Evolutionary conservation across 306 rosid genomes (phyloP).

Genomic region (Castanospermum australe): DNA sequence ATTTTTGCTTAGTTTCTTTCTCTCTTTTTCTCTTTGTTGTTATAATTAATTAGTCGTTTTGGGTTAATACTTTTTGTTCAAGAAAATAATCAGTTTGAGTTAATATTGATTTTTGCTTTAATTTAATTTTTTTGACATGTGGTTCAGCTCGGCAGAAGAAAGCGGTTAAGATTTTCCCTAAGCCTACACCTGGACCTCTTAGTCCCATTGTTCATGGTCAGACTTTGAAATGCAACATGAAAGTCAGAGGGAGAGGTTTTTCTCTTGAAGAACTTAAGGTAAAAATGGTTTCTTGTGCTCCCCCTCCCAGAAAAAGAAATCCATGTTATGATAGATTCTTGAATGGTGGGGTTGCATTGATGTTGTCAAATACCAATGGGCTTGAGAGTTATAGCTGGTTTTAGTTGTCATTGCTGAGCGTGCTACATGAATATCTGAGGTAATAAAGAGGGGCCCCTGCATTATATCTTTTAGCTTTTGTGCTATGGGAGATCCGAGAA

Average conservation of each 20-base stretch:
- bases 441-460: neutral
- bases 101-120: neutral
- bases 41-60: neutral
- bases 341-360: neutral
- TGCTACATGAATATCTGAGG: neutral
- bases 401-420: neutral
- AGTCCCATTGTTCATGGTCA: conserved; percentile 67
- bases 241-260: conserved; percentile 59
- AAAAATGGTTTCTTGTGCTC: neutral
- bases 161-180: conserved; percentile 62
- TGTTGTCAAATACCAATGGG: neutral
- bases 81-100: neutral
- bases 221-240: conserved; percentile 65
- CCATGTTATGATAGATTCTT: no score
- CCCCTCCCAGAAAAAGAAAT: no score
- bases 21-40: neutral
- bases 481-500: neutral
- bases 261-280: conserved; percentile 63
- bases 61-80: neutral
- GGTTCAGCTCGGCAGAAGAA: conserved; percentile 60
- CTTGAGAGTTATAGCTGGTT: neutral
- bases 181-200: conserved; percentile 57
- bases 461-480: neutral
- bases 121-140: neutral
- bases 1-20: neutral